Evolutionary conservation across 108 stramenopile species (phyloP).

Genomic region (Pseudonitzschia multistriata): DNA sequence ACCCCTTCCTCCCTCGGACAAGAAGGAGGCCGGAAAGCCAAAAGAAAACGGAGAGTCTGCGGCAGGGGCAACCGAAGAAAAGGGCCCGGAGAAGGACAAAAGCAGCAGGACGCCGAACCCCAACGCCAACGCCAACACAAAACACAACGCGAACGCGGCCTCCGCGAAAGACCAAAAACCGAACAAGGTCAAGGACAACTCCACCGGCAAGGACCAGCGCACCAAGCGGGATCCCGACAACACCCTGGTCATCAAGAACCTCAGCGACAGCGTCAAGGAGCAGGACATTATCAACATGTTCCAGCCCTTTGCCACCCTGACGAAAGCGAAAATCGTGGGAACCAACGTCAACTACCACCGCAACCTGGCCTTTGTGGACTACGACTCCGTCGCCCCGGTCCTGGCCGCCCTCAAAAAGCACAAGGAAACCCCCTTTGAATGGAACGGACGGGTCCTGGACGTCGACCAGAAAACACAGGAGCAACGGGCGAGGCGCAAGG

Average conservation of each 20-base stretch:
- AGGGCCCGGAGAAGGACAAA: constrained; percentile 1
- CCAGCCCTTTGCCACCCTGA: constrained; percentile 59
- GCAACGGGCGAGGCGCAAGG: constrained; percentile 32
- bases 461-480: constrained; percentile 59
- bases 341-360: constrained; percentile 67
- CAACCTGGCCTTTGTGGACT: constrained; percentile 83
- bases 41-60: constrained; percentile 16
- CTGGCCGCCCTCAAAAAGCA: constrained; percentile 55
- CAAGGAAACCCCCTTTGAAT: constrained; percentile 35
- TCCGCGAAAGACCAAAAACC: not conserved
- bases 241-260: constrained; percentile 81
- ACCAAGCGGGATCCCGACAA: constrained; percentile 69
- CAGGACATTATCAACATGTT: constrained; percentile 71
- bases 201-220: not conserved
- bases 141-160: constrained; percentile 6
- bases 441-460: constrained; percentile 42
- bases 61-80: constrained; percentile 13
- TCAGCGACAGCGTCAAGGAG: constrained; percentile 68
- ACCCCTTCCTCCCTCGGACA: constrained; percentile 7
- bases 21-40: not conserved
- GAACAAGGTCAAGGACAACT: not conserved
- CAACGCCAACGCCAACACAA: constrained; percentile 26
- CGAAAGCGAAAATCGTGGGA: constrained; percentile 64
- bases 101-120: constrained; percentile 4
- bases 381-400: constrained; percentile 66